Percentiles rank a stretch among this genome's conserved stretches.
Evolutionary conservation across 352 stramenopile species (phyloP).

Genomic region (Phytophthora sojae): DNA sequence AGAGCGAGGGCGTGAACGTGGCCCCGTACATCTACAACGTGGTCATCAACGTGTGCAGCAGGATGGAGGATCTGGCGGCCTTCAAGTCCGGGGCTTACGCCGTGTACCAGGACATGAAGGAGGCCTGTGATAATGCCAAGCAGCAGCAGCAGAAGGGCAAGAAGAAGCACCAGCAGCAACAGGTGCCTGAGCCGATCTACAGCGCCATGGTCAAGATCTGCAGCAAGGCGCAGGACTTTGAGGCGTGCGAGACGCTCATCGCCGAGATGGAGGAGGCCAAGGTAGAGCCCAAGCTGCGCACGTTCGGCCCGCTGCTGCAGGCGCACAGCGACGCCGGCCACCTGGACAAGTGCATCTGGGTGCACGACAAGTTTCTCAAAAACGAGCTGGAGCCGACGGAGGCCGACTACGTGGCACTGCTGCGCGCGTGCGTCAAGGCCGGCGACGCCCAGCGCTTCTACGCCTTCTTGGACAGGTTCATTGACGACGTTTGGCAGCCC

Average conservation of each 20-base stretch:
- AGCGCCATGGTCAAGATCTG: constrained; percentile 84
- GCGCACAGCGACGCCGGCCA: constrained; percentile 62
- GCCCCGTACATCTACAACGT: constrained; percentile 63
- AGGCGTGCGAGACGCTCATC: constrained; percentile 56
- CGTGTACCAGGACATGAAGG: constrained; percentile 78
- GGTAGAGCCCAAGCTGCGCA: constrained; percentile 73
- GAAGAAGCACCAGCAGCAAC: not conserved
- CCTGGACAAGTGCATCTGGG: constrained; percentile 63
- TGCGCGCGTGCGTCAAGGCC: constrained; percentile 54
- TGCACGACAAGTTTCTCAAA: constrained; percentile 54
- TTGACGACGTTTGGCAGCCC: constrained; percentile 66
- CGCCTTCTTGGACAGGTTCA: constrained; percentile 61
- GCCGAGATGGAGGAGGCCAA: constrained; percentile 55
- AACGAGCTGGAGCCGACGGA: constrained; percentile 69
- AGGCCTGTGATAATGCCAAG: constrained; percentile 19
- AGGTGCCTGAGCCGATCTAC: constrained; percentile 65
- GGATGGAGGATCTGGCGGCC: constrained; percentile 41
- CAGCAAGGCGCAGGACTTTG: constrained; percentile 66
- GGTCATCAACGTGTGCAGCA: constrained; percentile 69
- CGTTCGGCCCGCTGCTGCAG: constrained; percentile 72
- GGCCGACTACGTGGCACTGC: constrained; percentile 66
- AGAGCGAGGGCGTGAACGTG: constrained; percentile 41
- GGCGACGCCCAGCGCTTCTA: constrained; percentile 61
- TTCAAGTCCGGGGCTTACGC: constrained; percentile 55
- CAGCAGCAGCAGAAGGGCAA: constrained; percentile 25